These are phyloP conservation scores for Azolla pinnata DNA, from an alignment of 75 land plant species.

Conservation along the genomic window DNA sequence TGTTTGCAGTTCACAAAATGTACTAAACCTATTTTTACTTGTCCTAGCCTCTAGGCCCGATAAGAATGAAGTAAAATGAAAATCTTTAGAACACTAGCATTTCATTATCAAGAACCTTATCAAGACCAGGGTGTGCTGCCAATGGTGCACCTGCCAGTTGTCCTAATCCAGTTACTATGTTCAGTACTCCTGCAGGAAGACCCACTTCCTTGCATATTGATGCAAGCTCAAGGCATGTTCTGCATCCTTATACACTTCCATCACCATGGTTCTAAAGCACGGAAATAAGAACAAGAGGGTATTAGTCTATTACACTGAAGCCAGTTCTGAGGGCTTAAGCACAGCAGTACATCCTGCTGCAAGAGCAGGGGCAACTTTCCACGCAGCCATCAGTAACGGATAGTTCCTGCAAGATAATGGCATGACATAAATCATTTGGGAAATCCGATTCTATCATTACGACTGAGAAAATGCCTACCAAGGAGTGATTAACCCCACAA, in stretches of 20 bases:
- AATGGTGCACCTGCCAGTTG: slow-evolving; percentile 92
- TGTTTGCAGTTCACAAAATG: too few relatives aligned
- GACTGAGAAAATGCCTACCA: too few relatives aligned
- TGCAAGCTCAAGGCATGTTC: slow-evolving; percentile 94
- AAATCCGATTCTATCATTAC: too few relatives aligned
- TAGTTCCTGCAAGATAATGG: slow-evolving; percentile 82
- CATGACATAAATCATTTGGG: too few relatives aligned
- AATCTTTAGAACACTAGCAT: background rate
- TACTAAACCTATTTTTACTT: too few relatives aligned
- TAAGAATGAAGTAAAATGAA: too few relatives aligned
- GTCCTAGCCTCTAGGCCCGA: too few relatives aligned
- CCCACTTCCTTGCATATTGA: slow-evolving; percentile 71
- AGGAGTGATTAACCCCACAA: slow-evolving; percentile 94
- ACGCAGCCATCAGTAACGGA: slow-evolving; percentile 90
- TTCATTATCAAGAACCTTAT: slow-evolving; percentile 52
- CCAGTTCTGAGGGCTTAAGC: slow-evolving; percentile 90
- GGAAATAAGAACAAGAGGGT: background rate
- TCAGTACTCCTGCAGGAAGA: slow-evolving; percentile 91
- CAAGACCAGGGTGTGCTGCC: slow-evolving; percentile 78
- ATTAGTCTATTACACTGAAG: slow-evolving; percentile 65
- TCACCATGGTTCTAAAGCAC: background rate
- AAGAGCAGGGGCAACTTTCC: slow-evolving; percentile 98
- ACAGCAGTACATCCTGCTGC: slow-evolving; percentile 98
- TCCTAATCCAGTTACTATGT: slow-evolving; percentile 88
- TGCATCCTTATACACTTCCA: slow-evolving; percentile 22